Conservation (phyloP, 805 yeast species). For the Ogataea polymorpha region DNA sequence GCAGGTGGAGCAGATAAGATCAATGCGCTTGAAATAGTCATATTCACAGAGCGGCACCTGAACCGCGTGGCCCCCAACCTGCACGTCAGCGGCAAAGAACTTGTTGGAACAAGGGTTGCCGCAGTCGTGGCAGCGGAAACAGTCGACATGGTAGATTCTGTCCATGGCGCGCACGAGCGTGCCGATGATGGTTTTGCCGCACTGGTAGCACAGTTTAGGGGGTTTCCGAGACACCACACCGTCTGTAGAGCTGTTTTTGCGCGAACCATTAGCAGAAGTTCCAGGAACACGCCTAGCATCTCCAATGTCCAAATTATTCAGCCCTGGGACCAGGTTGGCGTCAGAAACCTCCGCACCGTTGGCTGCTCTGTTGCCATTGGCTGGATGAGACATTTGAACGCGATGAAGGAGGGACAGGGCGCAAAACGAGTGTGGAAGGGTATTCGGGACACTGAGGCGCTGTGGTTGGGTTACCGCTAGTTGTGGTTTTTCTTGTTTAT, state of each 20-base stretch:
- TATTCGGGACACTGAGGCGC: neutral
- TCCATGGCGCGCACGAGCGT: constrained; percentile 84
- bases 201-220: constrained; percentile 46
- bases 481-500: constrained; percentile 4
- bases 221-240: constrained; percentile 20
- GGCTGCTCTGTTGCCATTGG: constrained; percentile 3
- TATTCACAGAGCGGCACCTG: constrained; percentile 78
- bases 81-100: constrained; percentile 75
- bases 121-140: constrained; percentile 87
- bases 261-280: constrained; percentile 3
- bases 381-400: constrained; percentile 1
- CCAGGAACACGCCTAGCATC: neutral
- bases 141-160: constrained; percentile 76
- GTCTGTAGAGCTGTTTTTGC: constrained; percentile 17
- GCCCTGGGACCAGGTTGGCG: constrained; percentile 1
- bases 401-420: neutral
- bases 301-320: constrained; percentile 2
- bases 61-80: constrained; percentile 32
- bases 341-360: constrained; percentile 1
- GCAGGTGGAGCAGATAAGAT: constrained; percentile 84
- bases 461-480: constrained; percentile 7
- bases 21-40: constrained; percentile 83
- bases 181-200: constrained; percentile 55
- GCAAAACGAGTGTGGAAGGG: neutral
- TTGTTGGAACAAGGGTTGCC: constrained; percentile 76